These are phyloP conservation scores for Verticillium zaregamsianum DNA, from an alignment of 2,329 filamentous ascomycete species.

Conservation along the genomic window DNA sequence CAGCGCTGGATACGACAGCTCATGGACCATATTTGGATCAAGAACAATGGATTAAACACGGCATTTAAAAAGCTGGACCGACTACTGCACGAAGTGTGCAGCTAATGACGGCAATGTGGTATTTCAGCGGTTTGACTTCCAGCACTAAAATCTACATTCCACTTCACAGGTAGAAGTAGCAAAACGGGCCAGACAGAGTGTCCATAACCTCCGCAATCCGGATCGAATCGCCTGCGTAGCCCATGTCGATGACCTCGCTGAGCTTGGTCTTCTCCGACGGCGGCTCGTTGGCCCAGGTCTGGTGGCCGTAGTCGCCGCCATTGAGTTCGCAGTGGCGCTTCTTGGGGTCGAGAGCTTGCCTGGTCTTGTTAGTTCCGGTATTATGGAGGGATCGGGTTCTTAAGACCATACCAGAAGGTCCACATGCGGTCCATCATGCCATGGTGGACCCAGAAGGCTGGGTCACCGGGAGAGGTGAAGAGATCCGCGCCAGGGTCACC, in stretches of 20 bases:
- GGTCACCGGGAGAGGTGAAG: slow-evolving; percentile 18
- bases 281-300: slow-evolving; percentile 23
- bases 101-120: too few relatives aligned
- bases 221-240: slow-evolving; percentile 19
- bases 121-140: too few relatives aligned
- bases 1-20: too few relatives aligned
- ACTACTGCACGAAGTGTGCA: too few relatives aligned
- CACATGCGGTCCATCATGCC: slow-evolving; percentile 20
- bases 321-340: slow-evolving; percentile 20
- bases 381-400: background rate
- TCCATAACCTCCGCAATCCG: slow-evolving; percentile 24
- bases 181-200: slow-evolving; percentile 19
- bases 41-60: too few relatives aligned
- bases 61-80: too few relatives aligned
- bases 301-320: slow-evolving; percentile 20
- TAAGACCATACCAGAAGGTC: slow-evolving; percentile 16
- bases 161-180: slow-evolving; percentile 23
- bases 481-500: slow-evolving; percentile 24
- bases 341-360: slow-evolving; percentile 15
- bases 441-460: slow-evolving; percentile 19
- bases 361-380: background rate
- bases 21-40: too few relatives aligned
- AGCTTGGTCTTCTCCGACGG: slow-evolving; percentile 17
- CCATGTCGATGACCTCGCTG: slow-evolving; percentile 23
- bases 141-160: too few relatives aligned